Conservation (phyloP, 345 rosid species). For the Sisymbrium irio region DNA sequence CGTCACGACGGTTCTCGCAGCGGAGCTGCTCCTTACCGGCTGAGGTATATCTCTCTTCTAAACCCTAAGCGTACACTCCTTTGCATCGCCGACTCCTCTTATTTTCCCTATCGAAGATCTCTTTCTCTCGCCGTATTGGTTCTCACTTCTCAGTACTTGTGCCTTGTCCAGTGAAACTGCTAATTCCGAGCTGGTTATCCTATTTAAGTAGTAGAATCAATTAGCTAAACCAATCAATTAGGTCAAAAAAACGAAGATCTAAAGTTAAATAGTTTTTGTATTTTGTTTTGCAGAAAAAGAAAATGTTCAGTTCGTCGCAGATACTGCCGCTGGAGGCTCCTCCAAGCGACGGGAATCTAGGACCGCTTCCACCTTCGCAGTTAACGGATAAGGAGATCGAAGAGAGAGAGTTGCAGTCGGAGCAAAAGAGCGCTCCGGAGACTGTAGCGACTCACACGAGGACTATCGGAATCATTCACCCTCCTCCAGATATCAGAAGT, state of each 20-base stretch:
- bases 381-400: conserved; percentile 43
- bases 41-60: conserved; percentile 18
- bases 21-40: not conserved
- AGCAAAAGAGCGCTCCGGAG: conserved; percentile 40
- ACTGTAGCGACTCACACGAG: conserved; percentile 73
- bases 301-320: conserved; percentile 51
- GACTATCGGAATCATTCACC: conserved; percentile 83
- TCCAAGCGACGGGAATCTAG: conserved; percentile 58
- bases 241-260: conserved; percentile 10
- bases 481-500: conserved; percentile 77
- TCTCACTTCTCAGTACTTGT: no score
- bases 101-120: not conserved
- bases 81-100: not conserved
- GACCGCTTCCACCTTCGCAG: conserved; percentile 61
- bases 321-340: conserved; percentile 84
- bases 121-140: not conserved
- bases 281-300: conserved; percentile 10
- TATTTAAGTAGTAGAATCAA: not conserved
- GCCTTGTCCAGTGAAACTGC: no score
- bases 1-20: conserved; percentile 8
- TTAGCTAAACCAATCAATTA: not conserved
- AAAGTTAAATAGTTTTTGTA: not conserved
- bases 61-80: not conserved
- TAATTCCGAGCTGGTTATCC: not conserved
- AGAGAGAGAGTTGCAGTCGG: conserved; percentile 44